Conservation (phyloP, 2,329 filamentous ascomycete genomes). For the Calycina marina region DNA sequence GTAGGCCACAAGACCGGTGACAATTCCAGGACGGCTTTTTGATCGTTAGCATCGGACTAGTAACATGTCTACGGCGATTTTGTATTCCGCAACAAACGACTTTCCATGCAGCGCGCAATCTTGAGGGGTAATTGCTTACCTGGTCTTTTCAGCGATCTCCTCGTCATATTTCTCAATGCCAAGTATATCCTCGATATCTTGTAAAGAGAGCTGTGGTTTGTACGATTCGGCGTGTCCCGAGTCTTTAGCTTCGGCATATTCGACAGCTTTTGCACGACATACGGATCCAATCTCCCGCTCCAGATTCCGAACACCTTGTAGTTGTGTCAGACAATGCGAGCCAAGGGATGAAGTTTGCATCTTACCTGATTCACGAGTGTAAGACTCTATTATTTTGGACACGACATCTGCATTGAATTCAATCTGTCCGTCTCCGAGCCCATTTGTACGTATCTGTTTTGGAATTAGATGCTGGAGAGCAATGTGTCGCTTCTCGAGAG, state of each 20-base stretch:
- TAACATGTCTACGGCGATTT: too few species aligned
- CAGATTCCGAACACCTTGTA: constrained; percentile 90
- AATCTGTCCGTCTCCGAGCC: constrained; percentile 62
- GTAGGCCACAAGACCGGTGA: constrained; percentile 93
- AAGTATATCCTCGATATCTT: constrained; percentile 79
- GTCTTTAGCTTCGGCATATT: constrained; percentile 85
- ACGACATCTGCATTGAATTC: constrained; percentile 69
- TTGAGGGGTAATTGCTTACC: constrained; percentile 12
- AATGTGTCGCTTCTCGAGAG: constrained; percentile 91
- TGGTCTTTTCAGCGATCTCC: constrained; percentile 77
- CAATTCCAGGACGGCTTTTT: constrained; percentile 64
- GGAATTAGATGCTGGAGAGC: constrained; percentile 86
- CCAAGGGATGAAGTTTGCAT: too few species aligned
- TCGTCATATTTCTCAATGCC: constrained; percentile 91
- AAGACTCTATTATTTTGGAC: constrained; percentile 88
- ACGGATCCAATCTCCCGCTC: constrained; percentile 93
- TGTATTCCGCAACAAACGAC: neutral
- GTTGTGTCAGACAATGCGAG: too few species aligned
- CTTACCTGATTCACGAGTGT: constrained; percentile 91
- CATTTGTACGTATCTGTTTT: constrained; percentile 87
- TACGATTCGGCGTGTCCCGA: constrained; percentile 50
- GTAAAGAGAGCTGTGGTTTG: constrained; percentile 54
- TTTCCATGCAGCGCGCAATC: neutral
- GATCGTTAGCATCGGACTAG: constrained; percentile 14
- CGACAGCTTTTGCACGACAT: constrained; percentile 87